Conservation (phyloP, 2,329 filamentous ascomycete genomes). For the Elsinoe arachidis region DNA sequence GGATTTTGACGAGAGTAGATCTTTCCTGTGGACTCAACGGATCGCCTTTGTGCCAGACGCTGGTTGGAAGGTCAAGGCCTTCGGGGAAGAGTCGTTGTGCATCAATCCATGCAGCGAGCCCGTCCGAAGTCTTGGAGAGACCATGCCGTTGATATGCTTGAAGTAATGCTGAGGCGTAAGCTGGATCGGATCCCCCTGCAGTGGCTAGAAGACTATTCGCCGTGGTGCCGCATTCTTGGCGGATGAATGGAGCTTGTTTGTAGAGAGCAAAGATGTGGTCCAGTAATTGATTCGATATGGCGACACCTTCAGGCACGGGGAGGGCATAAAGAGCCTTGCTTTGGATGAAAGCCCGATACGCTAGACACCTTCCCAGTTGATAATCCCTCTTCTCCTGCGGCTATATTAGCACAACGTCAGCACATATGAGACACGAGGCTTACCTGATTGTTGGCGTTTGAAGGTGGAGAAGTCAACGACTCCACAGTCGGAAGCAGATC, state of each 20-base stretch:
- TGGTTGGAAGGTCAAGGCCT: conserved; percentile 51
- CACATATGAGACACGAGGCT: conserved; percentile 17
- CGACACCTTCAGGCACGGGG: background rate
- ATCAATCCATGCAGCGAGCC: conserved; percentile 78
- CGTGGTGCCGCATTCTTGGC: conserved; percentile 78
- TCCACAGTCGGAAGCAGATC: conserved; percentile 37
- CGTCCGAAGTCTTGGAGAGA: conserved; percentile 73
- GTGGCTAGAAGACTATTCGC: conserved; percentile 37
- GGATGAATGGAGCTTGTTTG: conserved; percentile 77
- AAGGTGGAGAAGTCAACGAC: conserved; percentile 4
- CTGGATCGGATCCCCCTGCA: conserved; percentile 41
- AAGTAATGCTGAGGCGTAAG: conserved; percentile 19
- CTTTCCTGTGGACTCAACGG: conserved; percentile 64
- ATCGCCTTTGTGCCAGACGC: conserved; percentile 65
- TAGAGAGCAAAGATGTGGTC: conserved; percentile 65
- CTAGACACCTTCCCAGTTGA: conserved; percentile 77
- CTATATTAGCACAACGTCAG: conserved; percentile 23
- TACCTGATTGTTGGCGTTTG: conserved; percentile 34
- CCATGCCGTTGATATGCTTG: conserved; percentile 36
- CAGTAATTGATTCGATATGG: conserved; percentile 47
- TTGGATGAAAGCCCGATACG: conserved; percentile 75
- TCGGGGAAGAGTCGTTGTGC: conserved; percentile 56
- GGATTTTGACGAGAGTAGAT: conserved; percentile 59
- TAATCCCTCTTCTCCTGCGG: conserved; percentile 75
- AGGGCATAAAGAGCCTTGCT: conserved; percentile 55